Evolutionary conservation across 1,284 basidiomycete genomes (phyloP).

Genomic region (Leccinum subspadiceum): DNA sequence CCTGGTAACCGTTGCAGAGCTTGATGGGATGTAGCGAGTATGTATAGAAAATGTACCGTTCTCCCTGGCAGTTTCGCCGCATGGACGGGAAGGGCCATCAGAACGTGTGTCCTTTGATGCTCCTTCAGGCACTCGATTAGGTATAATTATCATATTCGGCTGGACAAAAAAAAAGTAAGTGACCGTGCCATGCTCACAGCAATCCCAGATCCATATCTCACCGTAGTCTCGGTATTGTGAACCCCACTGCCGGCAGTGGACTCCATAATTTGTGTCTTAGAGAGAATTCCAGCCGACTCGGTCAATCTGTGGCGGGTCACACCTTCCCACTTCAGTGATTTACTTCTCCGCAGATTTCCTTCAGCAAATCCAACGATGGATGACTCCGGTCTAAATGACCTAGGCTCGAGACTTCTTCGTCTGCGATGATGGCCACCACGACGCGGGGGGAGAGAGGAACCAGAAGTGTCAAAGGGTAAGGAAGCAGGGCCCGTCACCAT

Average conservation of each 20-base stretch:
- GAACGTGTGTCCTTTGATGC: slow-evolving; percentile 1
- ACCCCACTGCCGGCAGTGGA: neutral
- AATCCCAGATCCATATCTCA: slow-evolving; percentile 6
- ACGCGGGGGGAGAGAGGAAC: neutral
- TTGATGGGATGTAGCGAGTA: neutral
- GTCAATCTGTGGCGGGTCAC: neutral
- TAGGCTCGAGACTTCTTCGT: slow-evolving; percentile 18
- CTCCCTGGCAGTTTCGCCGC: neutral
- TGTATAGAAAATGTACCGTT: neutral
- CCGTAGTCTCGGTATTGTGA: slow-evolving; percentile 3
- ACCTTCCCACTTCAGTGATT: slow-evolving; percentile 9
- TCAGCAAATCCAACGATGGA: neutral
- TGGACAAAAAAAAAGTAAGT: slow-evolving; percentile 9
- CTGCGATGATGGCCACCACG: slow-evolving; percentile 8
- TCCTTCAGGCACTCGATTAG: neutral
- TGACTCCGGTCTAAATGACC: neutral
- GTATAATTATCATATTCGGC: neutral
- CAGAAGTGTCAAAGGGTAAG: neutral
- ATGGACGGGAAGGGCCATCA: neutral
- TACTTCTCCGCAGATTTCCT: slow-evolving; percentile 8
- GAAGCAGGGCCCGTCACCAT: slow-evolving; percentile 26
- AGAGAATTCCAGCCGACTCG: neutral
- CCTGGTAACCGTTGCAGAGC: neutral
- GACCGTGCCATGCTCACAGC: neutral
- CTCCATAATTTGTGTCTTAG: neutral